Conservation (phyloP, 2,329 filamentous ascomycete species). For the Neurospora crassa region DNA sequence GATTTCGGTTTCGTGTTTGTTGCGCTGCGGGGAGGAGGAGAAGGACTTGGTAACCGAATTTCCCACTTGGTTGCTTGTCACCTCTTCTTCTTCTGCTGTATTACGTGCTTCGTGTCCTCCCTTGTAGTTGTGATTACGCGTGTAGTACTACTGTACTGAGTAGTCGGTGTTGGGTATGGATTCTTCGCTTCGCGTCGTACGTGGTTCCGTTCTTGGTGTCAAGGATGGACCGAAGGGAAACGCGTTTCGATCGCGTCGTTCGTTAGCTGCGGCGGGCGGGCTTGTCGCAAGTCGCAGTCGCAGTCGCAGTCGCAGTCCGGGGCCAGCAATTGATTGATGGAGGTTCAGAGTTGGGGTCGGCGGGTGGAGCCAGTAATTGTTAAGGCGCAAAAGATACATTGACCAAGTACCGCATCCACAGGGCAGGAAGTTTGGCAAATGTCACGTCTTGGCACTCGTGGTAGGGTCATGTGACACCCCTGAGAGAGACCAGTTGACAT, state of each 20-base stretch:
- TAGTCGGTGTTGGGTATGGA: neutral
- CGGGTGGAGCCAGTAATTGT: neutral
- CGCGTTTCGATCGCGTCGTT: conserved; percentile 20
- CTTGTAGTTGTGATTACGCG: neutral
- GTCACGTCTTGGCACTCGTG: neutral
- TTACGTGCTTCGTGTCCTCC: neutral
- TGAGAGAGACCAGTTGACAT: neutral
- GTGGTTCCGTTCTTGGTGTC: neutral
- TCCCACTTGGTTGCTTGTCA: no score
- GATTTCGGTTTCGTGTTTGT: neutral
- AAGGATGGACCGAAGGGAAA: conserved; percentile 1
- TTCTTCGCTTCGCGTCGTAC: neutral
- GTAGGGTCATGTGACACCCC: neutral
- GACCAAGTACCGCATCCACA: neutral
- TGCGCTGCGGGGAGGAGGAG: neutral
- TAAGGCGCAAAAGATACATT: neutral
- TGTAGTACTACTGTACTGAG: neutral
- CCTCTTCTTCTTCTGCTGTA: neutral
- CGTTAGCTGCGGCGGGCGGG: conserved; percentile 3
- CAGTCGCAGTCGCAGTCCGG: neutral
- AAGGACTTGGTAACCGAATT: neutral
- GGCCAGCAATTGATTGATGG: neutral
- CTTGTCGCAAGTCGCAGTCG: neutral
- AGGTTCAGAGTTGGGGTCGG: neutral
- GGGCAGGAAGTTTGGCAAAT: neutral